Evolutionary conservation across 768 basidiomycete genomes (phyloP).

Genomic region (Dentipellis sp.): DNA sequence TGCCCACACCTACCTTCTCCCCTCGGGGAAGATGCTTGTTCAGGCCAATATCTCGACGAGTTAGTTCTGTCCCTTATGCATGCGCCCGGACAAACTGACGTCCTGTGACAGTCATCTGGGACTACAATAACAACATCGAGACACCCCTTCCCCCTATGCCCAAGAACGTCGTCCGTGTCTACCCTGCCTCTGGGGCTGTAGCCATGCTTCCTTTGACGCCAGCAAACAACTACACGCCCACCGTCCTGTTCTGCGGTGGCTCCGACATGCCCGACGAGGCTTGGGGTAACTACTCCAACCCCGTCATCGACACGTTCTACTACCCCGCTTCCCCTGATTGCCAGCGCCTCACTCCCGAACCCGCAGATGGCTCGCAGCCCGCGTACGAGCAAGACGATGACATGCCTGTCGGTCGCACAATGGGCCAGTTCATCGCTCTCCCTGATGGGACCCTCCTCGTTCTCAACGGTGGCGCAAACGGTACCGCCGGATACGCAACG

Average conservation of each 20-base stretch:
- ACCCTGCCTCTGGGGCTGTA: conserved; percentile 82
- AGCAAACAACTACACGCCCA: conserved; percentile 79
- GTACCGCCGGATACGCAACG: conserved; percentile 81
- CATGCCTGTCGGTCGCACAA: conserved; percentile 68
- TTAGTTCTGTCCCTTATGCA: conserved; percentile 21
- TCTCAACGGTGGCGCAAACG: conserved; percentile 75
- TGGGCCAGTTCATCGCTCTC: conserved; percentile 88
- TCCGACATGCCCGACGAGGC: conserved; percentile 60
- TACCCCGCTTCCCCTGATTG: conserved; percentile 65
- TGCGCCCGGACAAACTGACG: conserved; percentile 8
- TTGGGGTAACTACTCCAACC: conserved; percentile 73
- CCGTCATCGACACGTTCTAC: conserved; percentile 65
- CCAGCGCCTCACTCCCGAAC: conserved; percentile 83
- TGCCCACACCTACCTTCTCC: conserved; percentile 63
- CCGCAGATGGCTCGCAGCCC: conserved; percentile 51
- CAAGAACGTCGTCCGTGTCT: conserved; percentile 64
- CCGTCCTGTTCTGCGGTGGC: conserved; percentile 88
- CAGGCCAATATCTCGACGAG: conserved; percentile 78
- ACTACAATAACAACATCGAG: conserved; percentile 47
- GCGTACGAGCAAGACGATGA: conserved; percentile 64
- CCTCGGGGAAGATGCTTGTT: conserved; percentile 70
- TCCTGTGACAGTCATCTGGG: conserved; percentile 33
- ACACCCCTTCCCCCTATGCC: conserved; percentile 67
- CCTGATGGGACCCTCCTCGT: conserved; percentile 70
- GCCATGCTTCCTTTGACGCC: conserved; percentile 93